A percentile compares a stretch with the other conserved stretches of the same genome.
phyloP scores from a whole-genome alignment of 805 yeast genomes.

The Candida ponderosae region DNA sequence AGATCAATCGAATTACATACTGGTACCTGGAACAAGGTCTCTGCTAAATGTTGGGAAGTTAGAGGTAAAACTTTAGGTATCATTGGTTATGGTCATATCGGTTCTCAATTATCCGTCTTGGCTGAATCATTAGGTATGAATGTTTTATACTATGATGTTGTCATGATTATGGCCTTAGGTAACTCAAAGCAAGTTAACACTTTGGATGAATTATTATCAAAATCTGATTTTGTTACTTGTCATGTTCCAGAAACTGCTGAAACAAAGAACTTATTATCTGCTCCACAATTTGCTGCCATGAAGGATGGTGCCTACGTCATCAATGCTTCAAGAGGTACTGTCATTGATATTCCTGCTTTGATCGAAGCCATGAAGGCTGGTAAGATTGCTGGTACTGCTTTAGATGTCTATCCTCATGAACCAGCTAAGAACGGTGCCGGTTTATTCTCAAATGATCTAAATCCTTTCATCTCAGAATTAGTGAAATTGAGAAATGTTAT shows the following conservation, averaged over 20 bases:
- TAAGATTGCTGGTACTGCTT: constrained; percentile 93
- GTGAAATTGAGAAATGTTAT: constrained; percentile 79
- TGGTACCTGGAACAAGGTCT: constrained; percentile 96
- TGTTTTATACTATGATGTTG: constrained; percentile 85
- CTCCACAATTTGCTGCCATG: constrained; percentile 93
- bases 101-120: constrained; percentile 90
- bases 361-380: constrained; percentile 88
- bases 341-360: constrained; percentile 91
- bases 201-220: constrained; percentile 70
- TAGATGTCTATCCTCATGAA: constrained; percentile 95
- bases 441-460: constrained; percentile 63
- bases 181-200: constrained; percentile 89
- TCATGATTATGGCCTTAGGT: constrained; percentile 94
- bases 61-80: constrained; percentile 98
- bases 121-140: constrained; percentile 98
- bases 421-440: constrained; percentile 94
- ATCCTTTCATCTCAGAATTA: constrained; percentile 79
- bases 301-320: constrained; percentile 90
- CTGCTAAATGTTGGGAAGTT: constrained; percentile 95
- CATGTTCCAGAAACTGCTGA: constrained; percentile 96
- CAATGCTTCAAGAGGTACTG: constrained; percentile 97
- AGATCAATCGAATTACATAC: constrained; percentile 93
- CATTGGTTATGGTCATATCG: constrained; percentile 97
- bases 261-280: constrained; percentile 81
- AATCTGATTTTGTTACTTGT: constrained; percentile 82